Evolutionary conservation across 768 basidiomycete genomes (phyloP), one percentile per base, ranked within the genome.

Genomic region (Pleurotus cornucopiae): DNA sequence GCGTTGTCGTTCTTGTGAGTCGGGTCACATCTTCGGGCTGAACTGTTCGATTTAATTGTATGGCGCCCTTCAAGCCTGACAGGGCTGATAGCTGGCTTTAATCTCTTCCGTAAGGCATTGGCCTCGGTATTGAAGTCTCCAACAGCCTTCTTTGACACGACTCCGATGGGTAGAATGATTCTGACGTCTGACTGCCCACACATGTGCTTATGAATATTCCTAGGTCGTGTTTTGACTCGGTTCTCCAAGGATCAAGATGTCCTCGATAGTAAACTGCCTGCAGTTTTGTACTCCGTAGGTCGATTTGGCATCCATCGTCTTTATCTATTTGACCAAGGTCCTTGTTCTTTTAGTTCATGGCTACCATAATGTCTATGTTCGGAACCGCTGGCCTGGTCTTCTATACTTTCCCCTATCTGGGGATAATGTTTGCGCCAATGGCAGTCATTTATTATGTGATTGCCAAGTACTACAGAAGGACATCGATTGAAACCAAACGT

Each of bases 91-190:
- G 77, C 76, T 6, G 77, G 78, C 63, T 62, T 78, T 57, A 71
- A 67, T 6, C 65, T 89, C 25, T 88, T 86, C 69, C 79, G 72
- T 60, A 66, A 71, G 3, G 86, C 86, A 0, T 67, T 89, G 6
- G 64, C 60, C 4, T 72, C 75, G 14, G 83, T 91, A 6, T 63
- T 91, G 55, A 69, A 76, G 3, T 86, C 86, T 5, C 83, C 85
- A 0, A 65, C 76, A 0, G 77, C 83, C 3, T 89, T 88, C 71
- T 89, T 88, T 63, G 88, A 91, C 63, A 85, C 85, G 0, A 88
- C 86, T 0, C 84, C 84, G 1, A 77, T 85, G 64, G 84, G 84
- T 83, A 61, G 37, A 9, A 34, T 54, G 9, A 9, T 2, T 51
- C 48, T 18, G 46, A 39, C 34, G 11, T 43, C 57, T 6, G n/a